Percentiles rank a stretch among this genome's conserved stretches.
Conservation (phyloP, 768 basidiomycete genomes). For the Trametes coccinea region DNA sequence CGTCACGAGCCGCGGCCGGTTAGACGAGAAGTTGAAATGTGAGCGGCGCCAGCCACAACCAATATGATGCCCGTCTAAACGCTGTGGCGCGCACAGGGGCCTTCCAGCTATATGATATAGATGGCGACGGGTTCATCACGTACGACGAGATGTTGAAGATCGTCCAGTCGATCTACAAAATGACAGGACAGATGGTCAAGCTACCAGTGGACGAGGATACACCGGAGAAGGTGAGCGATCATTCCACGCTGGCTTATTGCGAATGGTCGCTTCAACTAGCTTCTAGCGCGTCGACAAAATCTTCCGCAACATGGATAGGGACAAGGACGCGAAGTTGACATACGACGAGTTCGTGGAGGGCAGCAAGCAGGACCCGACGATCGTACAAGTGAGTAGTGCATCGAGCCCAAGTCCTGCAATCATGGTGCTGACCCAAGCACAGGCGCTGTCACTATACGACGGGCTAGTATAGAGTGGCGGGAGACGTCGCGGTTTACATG, state of each 20-base stretch:
- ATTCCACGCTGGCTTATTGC: neutral
- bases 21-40: conserved; percentile 99
- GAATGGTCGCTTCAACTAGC: neutral
- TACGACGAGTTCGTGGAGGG: conserved; percentile 99
- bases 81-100: conserved; percentile 69
- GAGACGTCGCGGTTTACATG: conserved; percentile 13
- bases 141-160: conserved; percentile 99
- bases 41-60: conserved; percentile 34
- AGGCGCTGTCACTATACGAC: conserved; percentile 95
- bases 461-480: conserved; percentile 66
- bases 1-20: conserved; percentile 86
- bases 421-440: conserved; percentile 16
- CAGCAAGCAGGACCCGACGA: conserved; percentile 97
- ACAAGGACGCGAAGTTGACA: conserved; percentile 91
- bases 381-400: conserved; percentile 76
- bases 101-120: conserved; percentile 98
- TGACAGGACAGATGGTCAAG: conserved; percentile 99
- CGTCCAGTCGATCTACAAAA: conserved; percentile 98
- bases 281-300: conserved; percentile 96
- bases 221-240: conserved; percentile 83
- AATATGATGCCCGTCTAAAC: neutral
- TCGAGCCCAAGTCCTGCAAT: conserved; percentile 1
- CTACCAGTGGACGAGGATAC: conserved; percentile 98
- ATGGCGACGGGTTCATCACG: conserved; percentile 96
- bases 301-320: conserved; percentile 94